Evolutionary conservation across 2,329 filamentous ascomycete species (phyloP), one percentile per base, ranked within the genome.

Genomic region (Sarocladium brachiariae): DNA sequence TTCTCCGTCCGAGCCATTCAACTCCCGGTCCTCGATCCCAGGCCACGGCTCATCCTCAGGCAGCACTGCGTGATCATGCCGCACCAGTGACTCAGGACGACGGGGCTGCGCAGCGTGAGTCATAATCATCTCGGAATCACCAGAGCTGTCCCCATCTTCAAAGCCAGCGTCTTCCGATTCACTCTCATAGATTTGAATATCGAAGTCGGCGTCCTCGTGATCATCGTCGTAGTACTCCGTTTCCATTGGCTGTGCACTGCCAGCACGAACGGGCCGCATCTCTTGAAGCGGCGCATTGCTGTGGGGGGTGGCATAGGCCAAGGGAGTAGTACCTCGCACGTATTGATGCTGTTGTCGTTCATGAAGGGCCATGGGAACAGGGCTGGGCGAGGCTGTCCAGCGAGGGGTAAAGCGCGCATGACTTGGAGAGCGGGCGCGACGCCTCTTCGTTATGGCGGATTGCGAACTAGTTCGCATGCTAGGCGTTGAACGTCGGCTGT

Each of bases 291-390:
- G 73, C 19, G 73, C 78, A 54, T 82, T 84, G 59, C 85, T 89
- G 61, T 84, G 75, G 0, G 87, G 87, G 1, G 87, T 91, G 2
- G 85, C 84, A 59, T 90, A 90, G n/a, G 81, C 83, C 56, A 82
- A 82, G 0, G 84, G 85, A 0, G 77, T 81, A 11, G 70, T 72
- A 13, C 64, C 65, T 27, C 74, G 65, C 50, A 63, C 59, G 52
- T 59, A 65, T 57, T n/a, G n/a, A n/a, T n/a, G n/a, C n/a, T n/a
- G n/a, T n/a, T 63, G 57, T 49, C 63, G 63, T 39, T 71, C 66
- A 5, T 61, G 61, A 4, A 65, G 51, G 3, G 60, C 61, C 27
- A 66, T 59, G 3, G 66, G 68, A 54, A 67, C 63, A 4, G 72
- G 69, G 58, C 67, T 78, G 45, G 67, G 74, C 51, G 66, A 78